A percentile compares a stretch with the other conserved stretches of the same genome.
phyloP scores from a whole-genome alignment of 2,329 filamentous ascomycete species.

The Penicillium hordei region DNA sequence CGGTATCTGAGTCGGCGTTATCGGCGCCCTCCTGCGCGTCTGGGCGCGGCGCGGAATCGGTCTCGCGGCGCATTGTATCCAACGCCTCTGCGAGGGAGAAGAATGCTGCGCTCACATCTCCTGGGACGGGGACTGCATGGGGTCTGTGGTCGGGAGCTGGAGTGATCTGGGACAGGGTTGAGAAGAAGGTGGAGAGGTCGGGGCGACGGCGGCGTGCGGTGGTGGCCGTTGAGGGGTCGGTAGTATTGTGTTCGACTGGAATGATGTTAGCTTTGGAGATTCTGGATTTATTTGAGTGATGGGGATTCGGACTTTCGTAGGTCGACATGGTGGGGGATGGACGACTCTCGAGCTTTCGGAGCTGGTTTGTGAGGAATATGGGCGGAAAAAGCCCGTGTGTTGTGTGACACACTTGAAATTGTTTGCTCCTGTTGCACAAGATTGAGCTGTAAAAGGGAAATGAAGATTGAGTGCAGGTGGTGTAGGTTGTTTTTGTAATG shows the following conservation, averaged over 20 bases:
- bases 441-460: neutral
- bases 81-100: conserved; percentile 62
- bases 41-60: conserved; percentile 46
- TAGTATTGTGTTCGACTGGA: conserved; percentile 47
- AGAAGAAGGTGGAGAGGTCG: conserved; percentile 66
- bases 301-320: conserved; percentile 39
- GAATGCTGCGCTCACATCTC: conserved; percentile 61
- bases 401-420: conserved; percentile 13
- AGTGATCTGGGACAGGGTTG: conserved; percentile 58
- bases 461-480: neutral
- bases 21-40: conserved; percentile 28
- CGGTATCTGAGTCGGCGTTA: conserved; percentile 27
- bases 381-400: conserved; percentile 7
- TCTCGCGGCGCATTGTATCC: conserved; percentile 53
- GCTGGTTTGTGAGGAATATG: conserved; percentile 3
- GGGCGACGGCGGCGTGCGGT: conserved; percentile 53
- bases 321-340: conserved; percentile 38
- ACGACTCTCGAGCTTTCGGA: conserved; percentile 6
- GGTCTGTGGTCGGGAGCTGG: conserved; percentile 53
- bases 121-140: conserved; percentile 60
- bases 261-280: conserved; percentile 4
- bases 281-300: neutral
- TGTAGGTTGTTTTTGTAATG: neutral
- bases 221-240: conserved; percentile 28
- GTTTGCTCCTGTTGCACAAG: conserved; percentile 7